Evolutionary conservation across 1,284 basidiomycete species (phyloP).

Genomic region (Ganoderma boninense): DNA sequence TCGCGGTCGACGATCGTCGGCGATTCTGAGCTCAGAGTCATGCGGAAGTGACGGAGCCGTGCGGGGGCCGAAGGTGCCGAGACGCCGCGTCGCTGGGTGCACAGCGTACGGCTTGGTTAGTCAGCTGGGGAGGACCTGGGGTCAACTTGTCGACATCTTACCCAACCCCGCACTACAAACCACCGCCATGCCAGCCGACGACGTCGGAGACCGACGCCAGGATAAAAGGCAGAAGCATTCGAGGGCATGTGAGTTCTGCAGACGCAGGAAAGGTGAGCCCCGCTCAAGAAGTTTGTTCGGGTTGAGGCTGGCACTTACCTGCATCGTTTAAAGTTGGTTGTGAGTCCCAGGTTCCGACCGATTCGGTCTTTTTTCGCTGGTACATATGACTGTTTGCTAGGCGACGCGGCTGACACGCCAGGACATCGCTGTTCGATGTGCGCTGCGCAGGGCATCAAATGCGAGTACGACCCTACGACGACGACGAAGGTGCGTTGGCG

Average conservation of each 20-base stretch:
- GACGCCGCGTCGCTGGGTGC: neutral
- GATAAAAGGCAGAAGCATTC: slow-evolving; percentile 42
- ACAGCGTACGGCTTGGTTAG: neutral
- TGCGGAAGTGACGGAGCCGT: too few species aligned
- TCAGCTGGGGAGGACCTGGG: neutral
- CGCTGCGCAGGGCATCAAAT: slow-evolving; percentile 72
- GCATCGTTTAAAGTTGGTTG: neutral
- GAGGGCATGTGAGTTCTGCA: slow-evolving; percentile 77
- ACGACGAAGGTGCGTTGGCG: neutral
- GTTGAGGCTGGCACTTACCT: too few species aligned
- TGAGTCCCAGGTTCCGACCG: slow-evolving; percentile 11
- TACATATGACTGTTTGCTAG: too few species aligned
- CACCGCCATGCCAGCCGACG: neutral
- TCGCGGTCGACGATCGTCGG: too few species aligned
- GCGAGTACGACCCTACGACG: slow-evolving; percentile 70
- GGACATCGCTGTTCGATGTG: slow-evolving; percentile 82
- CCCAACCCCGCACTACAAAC: neutral
- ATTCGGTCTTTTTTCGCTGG: too few species aligned
- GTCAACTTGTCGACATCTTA: neutral
- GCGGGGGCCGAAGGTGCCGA: neutral
- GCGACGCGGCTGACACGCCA: slow-evolving; percentile 54
- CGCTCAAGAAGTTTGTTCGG: too few species aligned
- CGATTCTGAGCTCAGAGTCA: too few species aligned
- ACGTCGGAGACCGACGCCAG: neutral
- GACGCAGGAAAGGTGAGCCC: slow-evolving; percentile 74